Base-by-base conservation (phyloP, 768 basidiomycete genomes). In the Russula virescens region DNA sequence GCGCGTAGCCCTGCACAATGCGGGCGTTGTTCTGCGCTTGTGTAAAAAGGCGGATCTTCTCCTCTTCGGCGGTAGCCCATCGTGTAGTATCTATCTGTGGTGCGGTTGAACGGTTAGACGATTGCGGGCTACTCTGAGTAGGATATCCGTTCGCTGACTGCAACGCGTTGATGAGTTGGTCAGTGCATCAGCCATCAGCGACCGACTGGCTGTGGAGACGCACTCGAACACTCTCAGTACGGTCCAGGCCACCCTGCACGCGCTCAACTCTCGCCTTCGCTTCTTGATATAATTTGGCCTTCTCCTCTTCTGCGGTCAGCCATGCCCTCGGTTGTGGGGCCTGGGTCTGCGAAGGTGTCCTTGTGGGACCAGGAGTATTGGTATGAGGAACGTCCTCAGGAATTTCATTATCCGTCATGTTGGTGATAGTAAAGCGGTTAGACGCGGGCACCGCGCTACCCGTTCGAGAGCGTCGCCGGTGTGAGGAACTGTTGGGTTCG, bases 1-100 rank as follows among this genome's bases (percentile, higher is more conserved):
- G 69, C 16, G 73, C 77, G 23, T 60, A 68, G 7, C 78, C 81
- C 68, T 87, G 88, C 5, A 81, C 81, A 56, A 77, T 79, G 59
- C 76, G 78, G 2, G 84, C 90, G n/a, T 81, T 84, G 1, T 80
- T 82, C 68, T 86, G 85, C 0, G 90, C 89, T 53, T 83, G 71
- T 54, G 87, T 77, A 72, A 81, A 91, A n/a, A 90, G 70, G n/a
- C 80, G 78, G 1, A 80, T 73, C 68, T 93, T 92, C 71, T 93
- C 91, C 59, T 85, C 82, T 72, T 91, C 90, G 0, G 91, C 88
- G 1, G 85, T 80, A 8, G 77, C 76, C 88, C 87, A 91, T 43
- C 72, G 71, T 34, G 57, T 59, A 21, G 62, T 14, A 31, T 56
- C 47, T 23, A 58, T 35, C 13, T 66, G 58, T 25, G 58, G 52